A percentile compares a stretch with the other conserved stretches of the same genome.
Evolutionary conservation across 1,139 yeast species (phyloP).

Genomic region (Saccharomyces hybrid): DNA sequence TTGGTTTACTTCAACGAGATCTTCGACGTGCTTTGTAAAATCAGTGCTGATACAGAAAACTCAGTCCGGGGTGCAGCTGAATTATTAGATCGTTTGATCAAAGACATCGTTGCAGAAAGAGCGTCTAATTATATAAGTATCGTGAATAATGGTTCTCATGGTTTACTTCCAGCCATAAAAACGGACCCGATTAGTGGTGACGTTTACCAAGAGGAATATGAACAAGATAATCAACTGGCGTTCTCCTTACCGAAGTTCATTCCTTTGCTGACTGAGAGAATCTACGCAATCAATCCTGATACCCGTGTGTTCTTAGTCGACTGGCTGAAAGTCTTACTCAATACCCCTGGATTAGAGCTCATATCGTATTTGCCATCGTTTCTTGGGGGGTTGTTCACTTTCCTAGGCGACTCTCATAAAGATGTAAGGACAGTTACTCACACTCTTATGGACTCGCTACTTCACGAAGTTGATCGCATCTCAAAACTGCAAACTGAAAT

Average conservation of each 20-base stretch:
- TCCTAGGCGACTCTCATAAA: slow-evolving; percentile 73
- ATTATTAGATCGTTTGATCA: slow-evolving; percentile 77
- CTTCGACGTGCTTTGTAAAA: slow-evolving; percentile 82
- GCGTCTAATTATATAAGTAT: slow-evolving; percentile 88
- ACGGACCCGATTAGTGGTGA: slow-evolving; percentile 39
- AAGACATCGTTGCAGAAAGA: slow-evolving; percentile 92
- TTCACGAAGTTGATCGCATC: slow-evolving; percentile 73
- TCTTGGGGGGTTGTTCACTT: slow-evolving; percentile 74
- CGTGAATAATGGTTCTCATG: slow-evolving; percentile 47
- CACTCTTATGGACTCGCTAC: slow-evolving; percentile 61
- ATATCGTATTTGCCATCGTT: slow-evolving; percentile 84
- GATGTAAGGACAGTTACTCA: slow-evolving; percentile 87
- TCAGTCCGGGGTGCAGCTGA: slow-evolving; percentile 96
- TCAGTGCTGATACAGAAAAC: slow-evolving; percentile 86
- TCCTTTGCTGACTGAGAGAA: slow-evolving; percentile 81
- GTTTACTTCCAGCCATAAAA: slow-evolving; percentile 42
- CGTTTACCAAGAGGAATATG: slow-evolving; percentile 57
- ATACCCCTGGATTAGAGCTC: slow-evolving; percentile 85
- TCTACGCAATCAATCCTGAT: slow-evolving; percentile 86
- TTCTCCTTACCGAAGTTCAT: slow-evolving; percentile 83
- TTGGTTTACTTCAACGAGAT: slow-evolving; percentile 85
- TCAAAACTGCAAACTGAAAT: slow-evolving; percentile 48
- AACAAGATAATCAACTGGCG: slow-evolving; percentile 57
- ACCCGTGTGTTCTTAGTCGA: slow-evolving; percentile 86
- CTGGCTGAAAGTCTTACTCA: slow-evolving; percentile 86